Base-by-base conservation (phyloP, 2,329 filamentous ascomycete genomes). In the Boeremia exigua region DNA sequence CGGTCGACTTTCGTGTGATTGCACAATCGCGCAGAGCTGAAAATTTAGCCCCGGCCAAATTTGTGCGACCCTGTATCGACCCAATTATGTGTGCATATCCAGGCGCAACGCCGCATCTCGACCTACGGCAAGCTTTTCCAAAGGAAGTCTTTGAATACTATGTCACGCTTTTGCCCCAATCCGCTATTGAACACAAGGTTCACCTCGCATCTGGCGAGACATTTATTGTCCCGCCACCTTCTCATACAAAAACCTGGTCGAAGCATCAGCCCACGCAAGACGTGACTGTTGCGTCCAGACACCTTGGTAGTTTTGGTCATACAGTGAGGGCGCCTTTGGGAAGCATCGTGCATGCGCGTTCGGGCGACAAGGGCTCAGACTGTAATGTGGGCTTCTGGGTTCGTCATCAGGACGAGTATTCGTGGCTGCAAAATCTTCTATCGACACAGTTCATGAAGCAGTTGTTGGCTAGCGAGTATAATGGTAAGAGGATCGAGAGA, bases 1-100 rank as follows among this genome's bases (percentile, higher is more conserved):
- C 81, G 0, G 80, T 82, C 0, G 79, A 80, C 38, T 74, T 82
- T 36, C 62, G 80, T 23, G 70, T 81, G 43, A 76, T 82, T 60
- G 76, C 65, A 29, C 79, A 86, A 61, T 80, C 82, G 4, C 68
- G 52, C 56, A 14, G 73, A 27, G 74, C 77, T 14, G 67, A 63
- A 34, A 62, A 69, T 17, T 58, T 76, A 1, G 69, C 72, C 0
- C 69, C 74, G 0, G 46, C 62, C 3, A 77, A 72, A 28, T 81
- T 81, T 59, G 70, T 75, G 14, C 63, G 75, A 15, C 75, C 76
- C 9, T 74, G 75, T 29, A 70, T 75, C 39, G 78, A 80, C 51
- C 69, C 74, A 29, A 77, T 79, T 45, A 79, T 80, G 71, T 69
- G 75, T 56, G 70, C 70, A n/a, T 80, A 78, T 57, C 78, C 79